Conservation (phyloP, 805 yeast species). For the Myxozyma sirexii region DNA sequence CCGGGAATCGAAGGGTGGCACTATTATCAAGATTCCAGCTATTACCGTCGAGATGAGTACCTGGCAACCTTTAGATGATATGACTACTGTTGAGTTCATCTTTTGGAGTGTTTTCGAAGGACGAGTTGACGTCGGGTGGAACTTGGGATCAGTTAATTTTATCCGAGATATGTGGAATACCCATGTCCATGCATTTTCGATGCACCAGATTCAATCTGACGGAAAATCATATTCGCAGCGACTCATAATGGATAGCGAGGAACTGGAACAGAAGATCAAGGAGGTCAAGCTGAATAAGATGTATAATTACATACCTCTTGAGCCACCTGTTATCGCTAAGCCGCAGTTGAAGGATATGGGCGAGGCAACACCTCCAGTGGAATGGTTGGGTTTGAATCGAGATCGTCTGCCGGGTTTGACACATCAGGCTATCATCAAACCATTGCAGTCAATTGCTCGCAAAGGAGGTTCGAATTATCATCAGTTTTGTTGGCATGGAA, state of each 20-base stretch:
- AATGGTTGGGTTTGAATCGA: constrained; percentile 96
- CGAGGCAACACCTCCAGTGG: constrained; percentile 96
- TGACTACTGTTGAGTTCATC: constrained; percentile 62
- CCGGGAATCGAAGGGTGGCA: constrained; percentile 70
- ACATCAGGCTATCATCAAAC: constrained; percentile 75
- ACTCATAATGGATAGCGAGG: constrained; percentile 41
- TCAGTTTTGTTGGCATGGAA: not conserved
- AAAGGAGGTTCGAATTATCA: constrained; percentile 52
- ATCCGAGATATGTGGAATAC: constrained; percentile 91
- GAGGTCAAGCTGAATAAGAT: constrained; percentile 49
- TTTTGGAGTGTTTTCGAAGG: constrained; percentile 82
- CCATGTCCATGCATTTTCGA: constrained; percentile 71
- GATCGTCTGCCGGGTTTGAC: constrained; percentile 82
- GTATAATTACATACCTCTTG: constrained; percentile 63
- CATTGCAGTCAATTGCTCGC: constrained; percentile 71
- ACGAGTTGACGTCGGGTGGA: constrained; percentile 90
- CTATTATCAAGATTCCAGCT: constrained; percentile 77
- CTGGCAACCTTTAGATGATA: constrained; percentile 54
- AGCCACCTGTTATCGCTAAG: constrained; percentile 80
- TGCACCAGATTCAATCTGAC: constrained; percentile 54
- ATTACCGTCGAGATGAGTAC: constrained; percentile 75
- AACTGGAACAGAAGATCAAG: constrained; percentile 49
- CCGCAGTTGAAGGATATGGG: constrained; percentile 92
- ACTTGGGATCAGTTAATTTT: constrained; percentile 85
- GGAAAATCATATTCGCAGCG: constrained; percentile 37